These are phyloP conservation scores for Phlegmacium glaucopus DNA, from an alignment of 768 basidiomycete genomes.

Conservation along the genomic window DNA sequence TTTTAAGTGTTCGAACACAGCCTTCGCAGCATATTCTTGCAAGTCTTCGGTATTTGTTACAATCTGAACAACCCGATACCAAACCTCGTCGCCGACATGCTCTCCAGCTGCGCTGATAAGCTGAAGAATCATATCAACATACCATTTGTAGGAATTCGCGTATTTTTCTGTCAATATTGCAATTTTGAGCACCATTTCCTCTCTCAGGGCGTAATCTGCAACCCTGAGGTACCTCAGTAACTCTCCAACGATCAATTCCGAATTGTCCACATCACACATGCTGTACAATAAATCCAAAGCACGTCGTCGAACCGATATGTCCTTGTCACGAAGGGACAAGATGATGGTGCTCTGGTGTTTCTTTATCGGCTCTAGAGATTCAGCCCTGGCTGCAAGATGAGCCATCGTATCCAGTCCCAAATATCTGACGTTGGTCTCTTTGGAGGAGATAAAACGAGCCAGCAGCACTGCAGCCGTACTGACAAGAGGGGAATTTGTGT, in stretches of 20 bases:
- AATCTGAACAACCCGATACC: constrained; percentile 99
- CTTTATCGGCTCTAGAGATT: constrained; percentile 90
- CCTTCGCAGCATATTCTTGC: constrained; percentile 93
- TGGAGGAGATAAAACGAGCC: constrained; percentile 94
- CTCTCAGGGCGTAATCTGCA: constrained; percentile 95
- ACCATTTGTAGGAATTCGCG: constrained; percentile 97
- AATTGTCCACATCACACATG: constrained; percentile 99
- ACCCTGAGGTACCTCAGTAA: constrained; percentile 89
- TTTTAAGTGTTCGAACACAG: constrained; percentile 86
- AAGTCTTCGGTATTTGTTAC: constrained; percentile 98
- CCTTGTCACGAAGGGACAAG: constrained; percentile 90
- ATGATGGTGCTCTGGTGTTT: constrained; percentile 96
- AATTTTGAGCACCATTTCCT: constrained; percentile 99
- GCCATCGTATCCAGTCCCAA: constrained; percentile 98
- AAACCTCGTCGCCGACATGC: constrained; percentile 98
- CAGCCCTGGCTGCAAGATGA: constrained; percentile 91
- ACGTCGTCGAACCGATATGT: constrained; percentile 92
- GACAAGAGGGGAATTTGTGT: constrained; percentile 87
- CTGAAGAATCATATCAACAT: constrained; percentile 96
- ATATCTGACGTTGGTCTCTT: constrained; percentile 98
- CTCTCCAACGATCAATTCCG: constrained; percentile 94
- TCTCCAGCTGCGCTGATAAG: constrained; percentile 97
- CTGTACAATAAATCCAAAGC: constrained; percentile 96
- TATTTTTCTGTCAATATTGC: constrained; percentile 99
- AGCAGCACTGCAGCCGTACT: constrained; percentile 85